Conservation (phyloP, 2,329 filamentous ascomycete species). For the Aspergillus versicolor region DNA sequence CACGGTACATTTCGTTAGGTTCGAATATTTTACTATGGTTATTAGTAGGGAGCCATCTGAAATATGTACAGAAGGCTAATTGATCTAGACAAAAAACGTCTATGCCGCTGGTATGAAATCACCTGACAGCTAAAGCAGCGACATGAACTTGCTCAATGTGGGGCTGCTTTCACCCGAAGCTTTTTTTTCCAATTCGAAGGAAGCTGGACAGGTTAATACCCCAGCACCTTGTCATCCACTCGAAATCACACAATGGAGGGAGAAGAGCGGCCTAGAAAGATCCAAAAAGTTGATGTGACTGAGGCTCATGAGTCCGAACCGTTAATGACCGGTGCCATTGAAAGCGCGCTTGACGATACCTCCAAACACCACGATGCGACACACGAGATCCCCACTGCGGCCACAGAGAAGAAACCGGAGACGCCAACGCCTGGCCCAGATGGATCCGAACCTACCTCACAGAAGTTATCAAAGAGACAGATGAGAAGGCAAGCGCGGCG, state of each 20-base stretch:
- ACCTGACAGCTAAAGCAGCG: constrained; percentile 11
- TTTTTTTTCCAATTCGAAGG: constrained; percentile 5
- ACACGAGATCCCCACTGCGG: constrained; percentile 6
- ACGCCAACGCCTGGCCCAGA: constrained; percentile 1
- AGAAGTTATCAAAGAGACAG: constrained; percentile 75
- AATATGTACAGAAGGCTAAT: neutral
- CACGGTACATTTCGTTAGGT: neutral
- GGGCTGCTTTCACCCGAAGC: constrained; percentile 2
- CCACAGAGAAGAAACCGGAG: neutral
- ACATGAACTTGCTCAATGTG: constrained; percentile 17
- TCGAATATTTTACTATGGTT: neutral
- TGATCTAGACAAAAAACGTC: neutral
- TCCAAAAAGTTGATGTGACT: constrained; percentile 52
- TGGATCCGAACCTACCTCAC: constrained; percentile 7
- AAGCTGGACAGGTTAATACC: neutral
- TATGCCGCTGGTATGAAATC: neutral
- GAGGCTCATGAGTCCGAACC: constrained; percentile 24
- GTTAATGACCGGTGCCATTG: constrained; percentile 32
- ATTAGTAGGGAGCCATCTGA: neutral
- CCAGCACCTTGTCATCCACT: neutral
- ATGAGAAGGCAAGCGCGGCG: constrained; percentile 73
- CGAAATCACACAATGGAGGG: constrained; percentile 47
- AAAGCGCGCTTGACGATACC: constrained; percentile 3
- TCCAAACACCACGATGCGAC: neutral
- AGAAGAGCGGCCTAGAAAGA: constrained; percentile 56